Evolutionary conservation across 1,139 yeast genomes (phyloP).

Genomic region (Kodamaea plutei): DNA sequence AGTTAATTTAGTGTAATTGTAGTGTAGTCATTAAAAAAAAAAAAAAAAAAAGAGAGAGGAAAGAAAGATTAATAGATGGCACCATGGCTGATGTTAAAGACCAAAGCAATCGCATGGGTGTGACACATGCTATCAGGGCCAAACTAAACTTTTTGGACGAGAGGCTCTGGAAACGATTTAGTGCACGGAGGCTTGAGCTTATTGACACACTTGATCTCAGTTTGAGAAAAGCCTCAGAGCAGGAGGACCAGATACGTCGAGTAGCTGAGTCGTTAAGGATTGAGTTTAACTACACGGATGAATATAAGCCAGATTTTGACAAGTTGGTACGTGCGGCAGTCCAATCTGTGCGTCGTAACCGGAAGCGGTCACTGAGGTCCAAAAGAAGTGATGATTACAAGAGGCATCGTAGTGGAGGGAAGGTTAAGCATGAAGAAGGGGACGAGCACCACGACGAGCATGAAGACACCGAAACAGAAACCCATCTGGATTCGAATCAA

Average conservation of each 20-base stretch:
- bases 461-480: slow-evolving; percentile 6
- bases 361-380: slow-evolving; percentile 39
- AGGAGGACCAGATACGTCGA: slow-evolving; percentile 70
- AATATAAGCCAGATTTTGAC: slow-evolving; percentile 69
- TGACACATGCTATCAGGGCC: slow-evolving; percentile 74
- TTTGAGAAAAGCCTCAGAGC: slow-evolving; percentile 85
- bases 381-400: slow-evolving; percentile 8
- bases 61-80: too few species aligned
- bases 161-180: slow-evolving; percentile 80
- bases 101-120: slow-evolving; percentile 39
- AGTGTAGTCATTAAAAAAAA: too few species aligned
- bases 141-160: slow-evolving; percentile 78
- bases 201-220: slow-evolving; percentile 79
- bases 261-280: slow-evolving; percentile 73
- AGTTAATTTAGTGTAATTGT: too few species aligned
- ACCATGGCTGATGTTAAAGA: slow-evolving; percentile 8
- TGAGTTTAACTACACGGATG: slow-evolving; percentile 69
- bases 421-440: slow-evolving; percentile 4
- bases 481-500: slow-evolving; percentile 5
- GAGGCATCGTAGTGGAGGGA: slow-evolving; percentile 4
- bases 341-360: slow-evolving; percentile 53
- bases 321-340: slow-evolving; percentile 89
- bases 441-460: slow-evolving; percentile 4
- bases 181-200: slow-evolving; percentile 81
- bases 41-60: too few species aligned